Evolutionary conservation across 2,329 filamentous ascomycete genomes (phyloP), one percentile per base, ranked within the genome.

Genomic region (Chrysoporthe cubensis): DNA sequence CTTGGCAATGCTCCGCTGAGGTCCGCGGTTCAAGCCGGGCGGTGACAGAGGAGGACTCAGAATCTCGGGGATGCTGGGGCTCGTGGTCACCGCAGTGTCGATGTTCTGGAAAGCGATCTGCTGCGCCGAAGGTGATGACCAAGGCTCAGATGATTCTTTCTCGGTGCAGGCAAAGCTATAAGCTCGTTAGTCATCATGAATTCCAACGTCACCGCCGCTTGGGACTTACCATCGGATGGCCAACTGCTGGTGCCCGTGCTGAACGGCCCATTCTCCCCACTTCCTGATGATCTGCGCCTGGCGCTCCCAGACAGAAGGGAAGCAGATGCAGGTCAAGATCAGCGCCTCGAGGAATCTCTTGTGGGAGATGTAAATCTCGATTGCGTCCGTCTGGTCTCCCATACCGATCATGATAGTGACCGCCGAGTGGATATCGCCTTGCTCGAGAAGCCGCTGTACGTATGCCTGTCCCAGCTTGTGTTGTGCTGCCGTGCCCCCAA

Each of bases 311-410:
- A 97, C 94, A 0, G 85, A 82, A 0, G 95, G 94, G 74, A 91
- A 93, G 37, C 91, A 87, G 14, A 97, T 83, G 74, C 93, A 96
- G 0, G 94, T 92, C 71, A 99, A 85, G 16, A 99, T 87, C 43
- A 98, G 85, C 2, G 96, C 95, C 80, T 99, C 96, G 90, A 99
- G 92, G 77, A 91, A 97, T 74, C 90, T 90, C 77, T 91, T 93
- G 71, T 96, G 93, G 13, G 94, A 97, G 43, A 97, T 88, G 74
- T 99, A 99, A 42, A 97, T 91, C 78, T 99, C 96, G 69, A 99
- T 94, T 0, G 96, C 96, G 77, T 99, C 95, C 71, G 96, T 95
- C 73, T 92, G 85, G 75, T 98, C 95, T 2, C 94, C 94, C 79
- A 99, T 89, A 16, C 94, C 94, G 44, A 99, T 88, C 78, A 99